Conservation (phyloP, 805 yeast species). For the Candida koratica region DNA sequence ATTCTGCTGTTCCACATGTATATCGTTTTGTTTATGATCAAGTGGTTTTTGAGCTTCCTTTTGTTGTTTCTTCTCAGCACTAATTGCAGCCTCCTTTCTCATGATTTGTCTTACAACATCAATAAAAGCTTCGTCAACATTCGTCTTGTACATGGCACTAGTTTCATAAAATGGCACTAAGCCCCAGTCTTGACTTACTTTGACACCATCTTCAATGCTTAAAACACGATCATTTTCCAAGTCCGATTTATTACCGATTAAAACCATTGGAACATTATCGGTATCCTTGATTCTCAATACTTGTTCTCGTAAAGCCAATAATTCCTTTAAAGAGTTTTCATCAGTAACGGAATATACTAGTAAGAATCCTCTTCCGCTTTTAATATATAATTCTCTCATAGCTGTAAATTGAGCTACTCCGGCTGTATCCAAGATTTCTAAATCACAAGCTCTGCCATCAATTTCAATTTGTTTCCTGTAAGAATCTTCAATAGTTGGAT, state of each 20-base stretch:
- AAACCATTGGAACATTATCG: conserved; percentile 76
- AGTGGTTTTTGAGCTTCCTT: conserved; percentile 40
- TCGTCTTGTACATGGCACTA: conserved; percentile 84
- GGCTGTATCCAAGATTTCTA: conserved; percentile 66
- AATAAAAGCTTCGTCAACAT: conserved; percentile 85
- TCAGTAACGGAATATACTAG: conserved; percentile 59
- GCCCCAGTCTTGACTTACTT: conserved; percentile 82
- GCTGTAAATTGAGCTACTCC: conserved; percentile 89
- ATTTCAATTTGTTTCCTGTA: conserved; percentile 84
- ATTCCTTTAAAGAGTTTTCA: conserved; percentile 66
- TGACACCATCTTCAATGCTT: conserved; percentile 76
- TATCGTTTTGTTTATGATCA: conserved; percentile 13
- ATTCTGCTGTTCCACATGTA: conserved; percentile 10
- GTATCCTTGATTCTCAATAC: conserved; percentile 79
- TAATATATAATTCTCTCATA: conserved; percentile 85
- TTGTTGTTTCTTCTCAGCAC: conserved; percentile 43
- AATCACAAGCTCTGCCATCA: conserved; percentile 80
- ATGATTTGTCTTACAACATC: conserved; percentile 88
- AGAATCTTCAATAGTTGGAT: conserved; percentile 96
- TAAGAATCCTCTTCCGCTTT: conserved; percentile 75
- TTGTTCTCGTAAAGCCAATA: conserved; percentile 76
- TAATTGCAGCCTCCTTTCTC: conserved; percentile 57
- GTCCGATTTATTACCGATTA: conserved; percentile 91
- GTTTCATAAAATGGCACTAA: conserved; percentile 89
- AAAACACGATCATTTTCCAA: conserved; percentile 70